Conservation (phyloP, 306 rosid genomes). For the Gleditsia sinensis region DNA sequence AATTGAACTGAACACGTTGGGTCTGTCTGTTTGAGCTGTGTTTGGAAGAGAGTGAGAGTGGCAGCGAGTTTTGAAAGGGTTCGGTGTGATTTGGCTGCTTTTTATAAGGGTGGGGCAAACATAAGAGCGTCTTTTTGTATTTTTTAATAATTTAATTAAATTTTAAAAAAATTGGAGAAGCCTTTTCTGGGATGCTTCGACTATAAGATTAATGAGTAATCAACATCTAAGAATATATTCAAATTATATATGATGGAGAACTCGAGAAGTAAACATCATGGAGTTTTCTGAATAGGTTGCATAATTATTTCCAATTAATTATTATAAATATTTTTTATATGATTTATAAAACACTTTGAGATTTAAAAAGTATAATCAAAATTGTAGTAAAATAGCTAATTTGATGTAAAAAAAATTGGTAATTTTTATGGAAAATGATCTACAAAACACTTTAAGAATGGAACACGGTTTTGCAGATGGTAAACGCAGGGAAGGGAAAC, state of each 20-base stretch:
- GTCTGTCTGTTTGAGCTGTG: background rate
- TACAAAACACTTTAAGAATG: too few species aligned
- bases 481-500: too few species aligned
- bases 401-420: too few species aligned
- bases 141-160: background rate
- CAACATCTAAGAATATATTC: background rate
- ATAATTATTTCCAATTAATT: background rate
- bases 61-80: background rate
- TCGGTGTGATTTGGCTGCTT: background rate
- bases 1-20: too few species aligned
- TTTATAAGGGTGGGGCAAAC: background rate
- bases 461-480: too few species aligned
- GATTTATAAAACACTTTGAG: too few species aligned
- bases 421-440: too few species aligned
- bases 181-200: background rate
- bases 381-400: too few species aligned
- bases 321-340: too few species aligned
- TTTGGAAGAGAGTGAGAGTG: background rate
- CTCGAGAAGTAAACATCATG: background rate
- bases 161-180: background rate
- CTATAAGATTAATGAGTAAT: background rate
- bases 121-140: background rate
- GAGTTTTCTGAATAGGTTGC: background rate
- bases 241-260: background rate
- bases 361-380: too few species aligned